phyloP scores from a whole-genome alignment of 176 grass and related monocot species.

The Carex pumila region DNA sequence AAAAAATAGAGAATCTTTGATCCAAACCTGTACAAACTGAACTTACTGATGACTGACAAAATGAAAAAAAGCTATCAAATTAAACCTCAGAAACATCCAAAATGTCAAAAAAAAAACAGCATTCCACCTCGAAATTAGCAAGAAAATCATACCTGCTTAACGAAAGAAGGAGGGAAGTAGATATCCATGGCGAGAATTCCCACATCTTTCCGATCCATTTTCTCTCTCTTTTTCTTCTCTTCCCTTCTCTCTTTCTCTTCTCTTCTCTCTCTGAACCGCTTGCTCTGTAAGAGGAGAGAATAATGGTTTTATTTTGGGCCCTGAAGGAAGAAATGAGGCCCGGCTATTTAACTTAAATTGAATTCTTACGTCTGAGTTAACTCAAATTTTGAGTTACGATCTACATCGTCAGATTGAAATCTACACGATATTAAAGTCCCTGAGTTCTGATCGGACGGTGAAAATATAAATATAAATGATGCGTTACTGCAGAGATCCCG shows the following conservation, averaged over 20 bases:
- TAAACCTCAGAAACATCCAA: background rate
- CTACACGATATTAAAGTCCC: too few relatives aligned
- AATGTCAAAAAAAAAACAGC: background rate
- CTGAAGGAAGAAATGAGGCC: background rate
- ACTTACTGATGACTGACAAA: background rate
- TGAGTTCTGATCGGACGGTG: too few relatives aligned
- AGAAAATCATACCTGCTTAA: conserved; percentile 43
- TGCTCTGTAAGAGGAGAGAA: background rate
- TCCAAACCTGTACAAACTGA: background rate
- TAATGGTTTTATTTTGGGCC: background rate
- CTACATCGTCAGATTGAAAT: too few relatives aligned
- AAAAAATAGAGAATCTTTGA: background rate
- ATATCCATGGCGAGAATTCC: conserved; percentile 94
- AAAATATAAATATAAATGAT: too few relatives aligned
- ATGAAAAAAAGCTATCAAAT: background rate
- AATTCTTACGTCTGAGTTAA: too few relatives aligned
- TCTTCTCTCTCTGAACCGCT: background rate
- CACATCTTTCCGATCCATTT: conserved; percentile 65
- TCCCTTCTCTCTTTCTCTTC: conserved; percentile 2
- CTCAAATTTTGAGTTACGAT: too few relatives aligned
- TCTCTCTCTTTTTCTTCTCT: background rate
- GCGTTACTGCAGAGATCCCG: too few relatives aligned
- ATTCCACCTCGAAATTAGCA: conserved; percentile 1
- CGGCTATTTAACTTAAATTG: background rate
- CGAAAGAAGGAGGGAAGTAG: conserved; percentile 82